Evolutionary conservation across 176 grass and related monocot species (phyloP), one percentile per base, ranked within the genome.

Genomic region (Musa beccarii): DNA sequence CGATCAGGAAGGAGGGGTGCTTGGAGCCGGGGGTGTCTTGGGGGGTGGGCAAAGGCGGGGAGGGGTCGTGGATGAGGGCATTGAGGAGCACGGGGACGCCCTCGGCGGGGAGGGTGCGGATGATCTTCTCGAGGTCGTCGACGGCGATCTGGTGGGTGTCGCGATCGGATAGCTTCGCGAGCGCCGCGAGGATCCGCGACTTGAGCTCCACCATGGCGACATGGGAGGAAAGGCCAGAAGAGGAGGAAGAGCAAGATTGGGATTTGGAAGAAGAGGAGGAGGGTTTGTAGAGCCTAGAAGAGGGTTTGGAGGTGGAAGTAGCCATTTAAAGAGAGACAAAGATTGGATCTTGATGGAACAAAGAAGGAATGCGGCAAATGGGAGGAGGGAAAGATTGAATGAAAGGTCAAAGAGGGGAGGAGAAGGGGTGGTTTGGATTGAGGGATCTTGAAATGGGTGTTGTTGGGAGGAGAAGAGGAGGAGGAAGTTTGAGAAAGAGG

Each of bases 61-160:
- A 61, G 2, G 86, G 82, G 68, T 99, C 95, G 19, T 89, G 84
- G 12, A 66, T 72, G 17, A 99, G 86, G 53, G 90, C 83, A 69
- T 94, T 85, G 53, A 98, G 84, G 21, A 99, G 79, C 84, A 99
- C 89, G 7, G 90, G 90, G 49, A 99, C 86, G 78, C 88, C 90
- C 49, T 99, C 95, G 1, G 88, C 55, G 14, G 90, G 88, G 63
- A 85, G 82, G 57, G 88, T 71, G 24, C 88, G 90, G 79, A 99
- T 94, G 79, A 99, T 81, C 78, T 86, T 87, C 16, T 99, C 95
- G 26, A 99, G 95, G 54, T 99, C 90, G 72, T 99, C 95, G 20
- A 91, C 81, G 80, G 88, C 95, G 82, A 99, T 91, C 69, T 99
- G 95, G 72, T 99, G 88, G 61, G 95, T 99, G 73, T 99, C 95